Evolutionary conservation across 257 asterid species (phyloP).

Genomic region (Oldenlandia corymbosa): DNA sequence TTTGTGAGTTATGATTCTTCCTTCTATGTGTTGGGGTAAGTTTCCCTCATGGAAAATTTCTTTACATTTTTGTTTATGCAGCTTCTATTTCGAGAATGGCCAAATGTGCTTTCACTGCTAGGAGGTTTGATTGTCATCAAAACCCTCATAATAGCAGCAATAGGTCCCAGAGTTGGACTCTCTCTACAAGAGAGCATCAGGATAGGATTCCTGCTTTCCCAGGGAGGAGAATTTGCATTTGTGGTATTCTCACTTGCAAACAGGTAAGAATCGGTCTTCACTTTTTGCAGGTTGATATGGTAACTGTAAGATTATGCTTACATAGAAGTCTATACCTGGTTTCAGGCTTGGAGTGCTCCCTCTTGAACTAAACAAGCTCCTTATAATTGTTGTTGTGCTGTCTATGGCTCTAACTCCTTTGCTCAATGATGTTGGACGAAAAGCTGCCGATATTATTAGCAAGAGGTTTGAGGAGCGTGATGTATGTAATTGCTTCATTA

Average conservation of each 20-base stretch:
- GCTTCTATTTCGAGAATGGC: constrained; percentile 99
- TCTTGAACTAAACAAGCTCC: constrained; percentile 95
- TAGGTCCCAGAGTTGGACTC: constrained; percentile 93
- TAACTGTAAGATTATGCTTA: constrained; percentile 8
- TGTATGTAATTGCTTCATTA: constrained; percentile 41
- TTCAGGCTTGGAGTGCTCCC: constrained; percentile 98
- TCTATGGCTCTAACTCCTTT: constrained; percentile 97
- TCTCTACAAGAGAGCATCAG: constrained; percentile 85
- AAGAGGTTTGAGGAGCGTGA: constrained; percentile 53
- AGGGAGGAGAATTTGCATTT: constrained; percentile 97
- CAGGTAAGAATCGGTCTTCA: constrained; percentile 42
- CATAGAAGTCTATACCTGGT: constrained; percentile 17
- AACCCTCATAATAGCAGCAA: constrained; percentile 82
- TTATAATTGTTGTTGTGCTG: constrained; percentile 92
- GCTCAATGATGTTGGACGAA: constrained; percentile 84
- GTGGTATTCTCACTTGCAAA: constrained; percentile 94
- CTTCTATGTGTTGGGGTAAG: background rate
- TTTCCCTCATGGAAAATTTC: constrained; percentile 9
- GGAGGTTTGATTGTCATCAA: constrained; percentile 88
- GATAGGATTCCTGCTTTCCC: constrained; percentile 95
- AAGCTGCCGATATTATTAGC: constrained; percentile 60
- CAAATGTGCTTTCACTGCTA: constrained; percentile 87
- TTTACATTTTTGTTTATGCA: constrained; percentile 32
- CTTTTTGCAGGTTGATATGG: constrained; percentile 12
- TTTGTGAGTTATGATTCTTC: background rate